phyloP scores from a whole-genome alignment of 495 filamentous ascomycete genomes.

The Annulohypoxylon maeteangense region DNA sequence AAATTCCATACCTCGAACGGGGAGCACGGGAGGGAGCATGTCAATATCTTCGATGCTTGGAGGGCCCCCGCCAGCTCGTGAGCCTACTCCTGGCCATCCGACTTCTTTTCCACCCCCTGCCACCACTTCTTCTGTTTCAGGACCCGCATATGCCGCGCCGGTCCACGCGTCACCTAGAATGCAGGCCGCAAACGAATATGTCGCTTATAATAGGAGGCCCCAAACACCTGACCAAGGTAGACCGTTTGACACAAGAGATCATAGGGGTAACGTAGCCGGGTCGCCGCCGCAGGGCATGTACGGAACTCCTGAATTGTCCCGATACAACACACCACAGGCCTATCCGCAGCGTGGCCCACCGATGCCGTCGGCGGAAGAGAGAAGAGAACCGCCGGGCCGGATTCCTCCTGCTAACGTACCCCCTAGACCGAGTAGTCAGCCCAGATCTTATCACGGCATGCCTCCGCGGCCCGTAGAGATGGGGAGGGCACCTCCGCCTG shows the following conservation, averaged over 20 bases:
- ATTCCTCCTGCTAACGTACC: slow-evolving; percentile 51
- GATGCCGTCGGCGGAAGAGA: slow-evolving; percentile 53
- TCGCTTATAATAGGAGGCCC: slow-evolving; percentile 68
- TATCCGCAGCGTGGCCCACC: slow-evolving; percentile 56
- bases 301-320: slow-evolving; percentile 63
- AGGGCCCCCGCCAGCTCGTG: slow-evolving; percentile 65
- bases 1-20: slow-evolving; percentile 58
- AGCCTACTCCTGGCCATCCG: slow-evolving; percentile 58
- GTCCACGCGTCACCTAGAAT: slow-evolving; percentile 65
- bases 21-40: slow-evolving; percentile 78
- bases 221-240: slow-evolving; percentile 77
- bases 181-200: slow-evolving; percentile 64
- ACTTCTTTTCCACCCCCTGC: slow-evolving; percentile 65
- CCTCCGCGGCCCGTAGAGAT: slow-evolving; percentile 54
- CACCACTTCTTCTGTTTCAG: slow-evolving; percentile 62
- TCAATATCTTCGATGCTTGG: slow-evolving; percentile 95
- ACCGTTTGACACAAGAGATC: slow-evolving; percentile 59
- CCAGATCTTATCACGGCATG: slow-evolving; percentile 57
- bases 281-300: slow-evolving; percentile 58
- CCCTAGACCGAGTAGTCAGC: slow-evolving; percentile 63
- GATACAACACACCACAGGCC: slow-evolving; percentile 65
- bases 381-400: slow-evolving; percentile 55
- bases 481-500: slow-evolving; percentile 51
- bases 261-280: slow-evolving; percentile 56
- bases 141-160: slow-evolving; percentile 55